Base-by-base conservation (phyloP, 2,329 filamentous ascomycete genomes). In the Fusarium domesticum region DNA sequence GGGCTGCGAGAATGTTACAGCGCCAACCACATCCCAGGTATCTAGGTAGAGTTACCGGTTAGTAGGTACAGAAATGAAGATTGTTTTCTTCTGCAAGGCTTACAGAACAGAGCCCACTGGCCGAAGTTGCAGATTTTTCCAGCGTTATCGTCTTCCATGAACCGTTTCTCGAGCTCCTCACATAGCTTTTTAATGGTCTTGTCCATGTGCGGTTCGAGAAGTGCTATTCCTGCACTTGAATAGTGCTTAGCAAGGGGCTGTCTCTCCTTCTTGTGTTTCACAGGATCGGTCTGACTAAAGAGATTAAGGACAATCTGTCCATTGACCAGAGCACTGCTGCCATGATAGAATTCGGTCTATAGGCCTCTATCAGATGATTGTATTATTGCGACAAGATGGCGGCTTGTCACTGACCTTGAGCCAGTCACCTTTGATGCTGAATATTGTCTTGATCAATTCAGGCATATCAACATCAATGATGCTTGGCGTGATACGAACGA, bases 11-110 rank as follows among this genome's bases (percentile, higher is more conserved):
- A 71, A 74, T 15, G 67, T 69, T 15, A 72, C 53, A 32, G 68
- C 63, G 17, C 70, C 70, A 39, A 73, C 65, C 4, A 72, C 64
- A 47, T 74, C 71, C 59, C 68, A 71, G 4, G 67, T 55, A 38
- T 53, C 61, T 63, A 16, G 12, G 6, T 3, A 18, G 5, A 23
- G 18, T 31, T 14, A 40, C 19, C 30, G 5, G 30, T 14, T 25
- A 18, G 17, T 5, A 14, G 6, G 8, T 6, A 7, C 8, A n/a
- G 4, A 20, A n/a, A 37, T 23, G 28, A 25, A n/a, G 5, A 16
- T n/a, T n/a, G n/a, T n/a, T n/a, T n/a, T n/a, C n/a, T n/a, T n/a
- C n/a, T 42, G 8, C 10, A 14, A 10, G 17, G 42, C 63, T 54
- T 51, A 70, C 68, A 70, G 51, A 60, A 73, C 8, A 57, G 28